Percentiles rank a stretch among this genome's conserved stretches.
phyloP scores from a whole-genome alignment of 2,329 filamentous ascomycete species.

The Penicillium aurantiogriseum region DNA sequence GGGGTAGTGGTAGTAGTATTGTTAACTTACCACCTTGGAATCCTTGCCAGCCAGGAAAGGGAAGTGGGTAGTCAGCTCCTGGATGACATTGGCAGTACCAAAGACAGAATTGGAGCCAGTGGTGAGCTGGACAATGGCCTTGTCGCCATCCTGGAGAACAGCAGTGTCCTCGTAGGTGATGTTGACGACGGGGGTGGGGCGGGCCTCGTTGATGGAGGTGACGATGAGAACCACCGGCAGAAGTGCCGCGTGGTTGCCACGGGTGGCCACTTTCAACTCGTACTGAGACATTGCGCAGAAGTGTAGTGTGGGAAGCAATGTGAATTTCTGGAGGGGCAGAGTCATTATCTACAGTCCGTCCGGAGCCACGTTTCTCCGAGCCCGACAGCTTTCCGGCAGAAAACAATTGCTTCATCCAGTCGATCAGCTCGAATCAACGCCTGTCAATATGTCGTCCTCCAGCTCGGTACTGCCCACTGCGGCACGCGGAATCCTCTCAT shows the following conservation, averaged over 20 bases:
- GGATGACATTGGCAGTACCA: conserved; percentile 32
- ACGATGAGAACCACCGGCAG: conserved; percentile 45
- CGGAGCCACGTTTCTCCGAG: conserved; percentile 37
- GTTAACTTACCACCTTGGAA: conserved; percentile 32
- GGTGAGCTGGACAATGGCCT: conserved; percentile 36
- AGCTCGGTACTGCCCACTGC: conserved; percentile 34
- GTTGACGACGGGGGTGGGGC: conserved; percentile 34
- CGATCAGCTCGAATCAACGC: conserved; percentile 14
- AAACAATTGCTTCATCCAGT: conserved; percentile 31
- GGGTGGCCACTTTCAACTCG: conserved; percentile 39
- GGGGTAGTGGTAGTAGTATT: background rate
- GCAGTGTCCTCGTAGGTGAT: conserved; percentile 42
- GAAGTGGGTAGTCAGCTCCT: conserved; percentile 36
- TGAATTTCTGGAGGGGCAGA: conserved; percentile 27
- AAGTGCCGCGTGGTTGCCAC: conserved; percentile 41
- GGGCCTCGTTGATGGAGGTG: conserved; percentile 41
- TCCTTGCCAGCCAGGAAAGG: conserved; percentile 40
- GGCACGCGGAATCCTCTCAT: conserved; percentile 35
- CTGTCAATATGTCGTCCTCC: conserved; percentile 37
- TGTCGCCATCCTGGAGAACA: conserved; percentile 34
- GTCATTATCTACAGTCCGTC: conserved; percentile 19
- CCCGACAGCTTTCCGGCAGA: conserved; percentile 32
- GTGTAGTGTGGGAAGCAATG: conserved; percentile 1
- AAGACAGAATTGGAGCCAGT: conserved; percentile 30
- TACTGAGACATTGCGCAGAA: conserved; percentile 32